These are phyloP conservation scores for Hamigera avellanea DNA, from an alignment of 495 filamentous ascomycete genomes.

Conservation along the genomic window DNA sequence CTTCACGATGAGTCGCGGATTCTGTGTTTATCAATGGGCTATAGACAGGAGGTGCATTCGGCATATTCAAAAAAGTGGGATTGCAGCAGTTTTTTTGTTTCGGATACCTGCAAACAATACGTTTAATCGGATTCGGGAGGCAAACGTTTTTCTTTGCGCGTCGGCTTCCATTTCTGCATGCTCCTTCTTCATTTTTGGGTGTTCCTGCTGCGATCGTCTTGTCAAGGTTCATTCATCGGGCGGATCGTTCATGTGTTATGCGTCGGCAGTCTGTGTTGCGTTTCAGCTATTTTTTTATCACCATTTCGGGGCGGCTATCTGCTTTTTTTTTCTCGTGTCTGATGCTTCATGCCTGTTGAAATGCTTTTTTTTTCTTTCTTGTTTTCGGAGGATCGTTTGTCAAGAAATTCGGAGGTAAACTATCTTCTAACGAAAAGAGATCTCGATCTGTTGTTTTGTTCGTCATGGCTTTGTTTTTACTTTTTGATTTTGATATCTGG, in stretches of 20 bases:
- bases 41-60: constrained; percentile 4
- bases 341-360: background rate
- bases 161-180: too few relatives aligned
- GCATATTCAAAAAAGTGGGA: background rate
- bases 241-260: too few relatives aligned
- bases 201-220: too few relatives aligned
- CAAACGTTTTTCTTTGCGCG: too few relatives aligned
- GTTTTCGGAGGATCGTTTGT: too few relatives aligned
- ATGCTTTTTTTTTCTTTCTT: constrained; percentile 1
- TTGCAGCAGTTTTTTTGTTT: constrained; percentile 11
- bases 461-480: constrained; percentile 4
- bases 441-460: background rate
- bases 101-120: constrained; percentile 15
- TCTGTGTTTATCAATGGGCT: too few relatives aligned
- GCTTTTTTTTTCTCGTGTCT: constrained; percentile 8
- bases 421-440: background rate
- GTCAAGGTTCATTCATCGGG: too few relatives aligned
- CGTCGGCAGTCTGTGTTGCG: background rate
- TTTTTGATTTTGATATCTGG: constrained; percentile 17
- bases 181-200: too few relatives aligned
- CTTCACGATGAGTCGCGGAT: too few relatives aligned
- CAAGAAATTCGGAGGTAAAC: too few relatives aligned
- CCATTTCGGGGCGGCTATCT: constrained; percentile 23
- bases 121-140: too few relatives aligned
- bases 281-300: constrained; percentile 7